A percentile compares a stretch with the other conserved stretches of the same genome.
Evolutionary conservation across 805 yeast species (phyloP).

Genomic region (Lachancea meyersii): DNA sequence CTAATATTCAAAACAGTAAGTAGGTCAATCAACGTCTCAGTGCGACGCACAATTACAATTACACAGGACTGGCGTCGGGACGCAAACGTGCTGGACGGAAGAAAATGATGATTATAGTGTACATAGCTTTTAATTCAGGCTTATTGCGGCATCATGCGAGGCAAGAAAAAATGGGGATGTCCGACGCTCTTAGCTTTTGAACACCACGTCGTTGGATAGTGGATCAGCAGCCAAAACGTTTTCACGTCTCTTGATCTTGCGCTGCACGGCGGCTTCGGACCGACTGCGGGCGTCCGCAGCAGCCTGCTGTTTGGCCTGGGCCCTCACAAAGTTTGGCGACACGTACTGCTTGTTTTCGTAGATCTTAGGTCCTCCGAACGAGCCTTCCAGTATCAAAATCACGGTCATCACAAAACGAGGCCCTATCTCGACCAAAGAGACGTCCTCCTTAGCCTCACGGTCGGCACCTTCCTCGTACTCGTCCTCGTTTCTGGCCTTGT

Average conservation of each 20-base stretch:
- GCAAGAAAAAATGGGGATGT: too few relatives aligned
- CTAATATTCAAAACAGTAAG: constrained; percentile 2
- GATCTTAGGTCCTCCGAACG: constrained; percentile 96
- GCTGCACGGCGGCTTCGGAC: constrained; percentile 69
- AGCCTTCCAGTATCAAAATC: constrained; percentile 88
- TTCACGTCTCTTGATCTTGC: constrained; percentile 71
- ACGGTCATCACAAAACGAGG: constrained; percentile 92
- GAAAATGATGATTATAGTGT: too few relatives aligned
- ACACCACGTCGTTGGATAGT: constrained; percentile 67
- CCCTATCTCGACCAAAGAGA: constrained; percentile 87
- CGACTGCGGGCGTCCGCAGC: constrained; percentile 76
- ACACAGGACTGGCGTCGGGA: too few relatives aligned
- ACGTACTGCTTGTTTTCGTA: constrained; percentile 96
- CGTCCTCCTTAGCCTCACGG: constrained; percentile 41
- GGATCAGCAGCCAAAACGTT: constrained; percentile 75
- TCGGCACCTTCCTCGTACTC: constrained; percentile 43
- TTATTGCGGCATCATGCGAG: too few relatives aligned
- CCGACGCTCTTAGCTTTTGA: constrained; percentile 39
- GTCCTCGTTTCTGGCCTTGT: constrained; percentile 47
- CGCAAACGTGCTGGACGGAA: too few relatives aligned
- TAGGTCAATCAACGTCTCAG: neutral
- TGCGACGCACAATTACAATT: neutral
- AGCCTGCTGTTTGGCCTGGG: constrained; percentile 73
- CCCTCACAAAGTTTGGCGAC: constrained; percentile 90
- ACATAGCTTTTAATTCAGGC: too few relatives aligned